phyloP scores from a whole-genome alignment of 352 stramenopile genomes.

The Globisporangium yorkense region DNA sequence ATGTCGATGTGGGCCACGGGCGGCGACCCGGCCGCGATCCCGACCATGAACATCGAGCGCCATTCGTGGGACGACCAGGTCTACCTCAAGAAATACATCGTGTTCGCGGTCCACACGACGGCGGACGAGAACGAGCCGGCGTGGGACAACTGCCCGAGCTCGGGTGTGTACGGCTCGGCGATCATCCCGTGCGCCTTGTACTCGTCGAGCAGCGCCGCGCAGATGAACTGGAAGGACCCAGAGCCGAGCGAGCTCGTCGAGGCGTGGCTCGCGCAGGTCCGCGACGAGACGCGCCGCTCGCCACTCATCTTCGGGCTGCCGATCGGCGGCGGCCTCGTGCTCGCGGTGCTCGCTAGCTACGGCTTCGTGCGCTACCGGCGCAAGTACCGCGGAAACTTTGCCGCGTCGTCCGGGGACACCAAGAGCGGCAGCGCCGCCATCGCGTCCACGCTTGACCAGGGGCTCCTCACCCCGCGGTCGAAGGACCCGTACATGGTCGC shows the following conservation, averaged over 20 bases:
- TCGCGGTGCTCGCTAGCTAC: neutral
- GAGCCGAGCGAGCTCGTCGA: slow-evolving; percentile 10
- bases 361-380: slow-evolving; percentile 2
- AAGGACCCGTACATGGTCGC: slow-evolving; percentile 15
- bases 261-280: slow-evolving; percentile 18
- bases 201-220: slow-evolving; percentile 9
- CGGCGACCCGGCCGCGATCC: slow-evolving; percentile 9
- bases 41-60: slow-evolving; percentile 11
- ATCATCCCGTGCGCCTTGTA: slow-evolving; percentile 24
- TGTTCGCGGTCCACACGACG: slow-evolving; percentile 14
- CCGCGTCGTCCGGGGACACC: neutral
- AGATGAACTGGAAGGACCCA: slow-evolving; percentile 10
- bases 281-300: neutral
- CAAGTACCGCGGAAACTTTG: slow-evolving; percentile 11
- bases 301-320: slow-evolving; percentile 3
- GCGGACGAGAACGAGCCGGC: slow-evolving; percentile 16
- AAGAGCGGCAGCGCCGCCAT: neutral
- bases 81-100: slow-evolving; percentile 5
- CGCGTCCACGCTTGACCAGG: slow-evolving; percentile 3
- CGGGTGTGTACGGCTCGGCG: slow-evolving; percentile 19
- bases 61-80: slow-evolving; percentile 15
- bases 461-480: slow-evolving; percentile 5
- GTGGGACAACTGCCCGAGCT: slow-evolving; percentile 17
- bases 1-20: slow-evolving; percentile 23
- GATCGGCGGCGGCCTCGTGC: slow-evolving; percentile 1